Evolutionary conservation across 805 yeast genomes (phyloP).

Genomic region (Pichia exigua): DNA sequence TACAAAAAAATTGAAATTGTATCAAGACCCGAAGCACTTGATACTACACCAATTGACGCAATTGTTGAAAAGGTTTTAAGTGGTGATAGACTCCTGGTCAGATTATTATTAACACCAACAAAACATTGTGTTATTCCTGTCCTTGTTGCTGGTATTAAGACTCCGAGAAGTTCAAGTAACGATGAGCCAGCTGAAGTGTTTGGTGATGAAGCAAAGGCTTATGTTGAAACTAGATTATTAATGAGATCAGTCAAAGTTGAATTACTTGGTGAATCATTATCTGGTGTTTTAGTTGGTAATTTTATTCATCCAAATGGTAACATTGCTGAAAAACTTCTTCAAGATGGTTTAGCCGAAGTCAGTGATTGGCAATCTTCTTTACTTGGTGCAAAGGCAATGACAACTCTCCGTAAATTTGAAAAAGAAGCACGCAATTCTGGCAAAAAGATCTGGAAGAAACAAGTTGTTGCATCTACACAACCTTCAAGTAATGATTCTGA

Average conservation of each 20-base stretch:
- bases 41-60: conserved; percentile 38
- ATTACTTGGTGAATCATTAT: conserved; percentile 52
- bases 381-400: conserved; percentile 61
- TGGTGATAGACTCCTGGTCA: conserved; percentile 69
- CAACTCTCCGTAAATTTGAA: conserved; percentile 55
- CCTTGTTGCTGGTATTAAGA: conserved; percentile 62
- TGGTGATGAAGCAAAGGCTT: conserved; percentile 59
- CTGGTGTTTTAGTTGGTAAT: conserved; percentile 53
- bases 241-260: conserved; percentile 51
- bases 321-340: conserved; percentile 59
- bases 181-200: conserved; percentile 43
- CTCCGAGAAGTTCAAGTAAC: conserved; percentile 57
- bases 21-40: conserved; percentile 25
- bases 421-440: conserved; percentile 48
- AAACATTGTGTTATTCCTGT: conserved; percentile 53
- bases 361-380: conserved; percentile 72
- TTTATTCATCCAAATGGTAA: conserved; percentile 71
- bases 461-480: conserved; percentile 14
- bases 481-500: conserved; percentile 22
- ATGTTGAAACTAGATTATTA: conserved; percentile 55
- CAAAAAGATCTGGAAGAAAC: conserved; percentile 47
- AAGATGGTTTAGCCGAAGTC: conserved; percentile 64
- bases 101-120: conserved; percentile 35
- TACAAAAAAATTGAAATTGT: conserved; percentile 19
- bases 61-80: conserved; percentile 69